Base-by-base conservation (phyloP, 192 early-diverging fungal species). In the Piromyces sp. region DNA sequence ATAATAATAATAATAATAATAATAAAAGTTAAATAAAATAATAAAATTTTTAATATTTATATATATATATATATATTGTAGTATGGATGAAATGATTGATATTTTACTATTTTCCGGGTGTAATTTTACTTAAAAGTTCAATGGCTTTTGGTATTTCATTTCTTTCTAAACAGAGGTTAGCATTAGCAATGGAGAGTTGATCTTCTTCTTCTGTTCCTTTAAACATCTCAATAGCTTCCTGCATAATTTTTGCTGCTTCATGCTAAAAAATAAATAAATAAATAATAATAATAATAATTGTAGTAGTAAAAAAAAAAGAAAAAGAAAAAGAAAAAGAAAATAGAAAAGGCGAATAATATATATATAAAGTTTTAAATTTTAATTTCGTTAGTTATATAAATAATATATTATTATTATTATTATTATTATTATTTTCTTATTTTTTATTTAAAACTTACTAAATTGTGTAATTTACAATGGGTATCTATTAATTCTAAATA, bases 81-180 rank as follows among this genome's bases (percentile, higher is more conserved):
- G 5, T 30, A 17, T 36, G n/a, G n/a, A n/a, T n/a, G n/a, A n/a
- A n/a, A n/a, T n/a, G n/a, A n/a, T n/a, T n/a, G n/a, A n/a, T n/a
- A n/a, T n/a, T n/a, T 31, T 81, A 86, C 86, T 78, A 79, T 30
- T 87, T 84, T 36, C 84, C 82, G 12, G 84, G 81, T 19, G 33
- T 80, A 15, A 90, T 86, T 9, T 83, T 84, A 29, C 81, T 79
- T 28, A 90, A 84, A 29, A 88, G 51, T 30, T 83, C 81, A 3
- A 90, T 80, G 16, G 87, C 88, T 29, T 81, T 42, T 42, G 89
- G 86, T 28, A 89, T 81, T 51, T 90, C 87, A 13, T 86, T 86
- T 12, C 82, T 36, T 29, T 83, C 85, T 37, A 88, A 22, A 17
- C 80, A n/a, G 4, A 87, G 78, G 42, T 87, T 81, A 28, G 86